Evolutionary conservation across 371 early-diverging fungal genomes (phyloP), one percentile per base, ranked within the genome.

Genomic region (Mucor lusitanicus): DNA sequence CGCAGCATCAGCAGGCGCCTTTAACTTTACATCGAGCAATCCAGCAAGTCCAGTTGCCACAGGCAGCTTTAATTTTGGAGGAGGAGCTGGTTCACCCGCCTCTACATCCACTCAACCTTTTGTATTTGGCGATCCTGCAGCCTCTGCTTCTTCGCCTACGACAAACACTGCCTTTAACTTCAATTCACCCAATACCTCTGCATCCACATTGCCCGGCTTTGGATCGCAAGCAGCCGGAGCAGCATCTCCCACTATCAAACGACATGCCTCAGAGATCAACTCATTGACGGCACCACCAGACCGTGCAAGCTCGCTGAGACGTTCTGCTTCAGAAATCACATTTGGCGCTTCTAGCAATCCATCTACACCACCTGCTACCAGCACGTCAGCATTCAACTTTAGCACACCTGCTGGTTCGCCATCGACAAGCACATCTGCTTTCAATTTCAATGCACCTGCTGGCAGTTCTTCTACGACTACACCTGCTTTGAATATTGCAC

Each of bases 41-140:
- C 64, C 64, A 19, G 30, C 46, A n/a, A 67, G 69, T 44, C 64
- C 69, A 23, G 60, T 7, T 33, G 30, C 69, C 21, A 35, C 61
- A 6, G 1, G 17, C 4, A 55, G 64, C 27, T 64, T 64, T 15
- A 63, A 59, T 23, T 37, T 69, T 54, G 59, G 59, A 33, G 33
- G 33, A 33, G 33, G 33, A 17, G 19, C 54, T 5, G 32, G 23
- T 9, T 21, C 59, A 6, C 60, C 33, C 32, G 23, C 23, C 23
- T 25, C 50, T 5, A 23, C 50, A 50, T 50, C 50, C 2, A 44
- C 55, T 30, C 42, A 53, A 12, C 39, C 66, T 5, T 67, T 61
- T 19, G 44, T 19, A 6, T 64, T 64, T 59, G 64, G 69, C 6
- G 48, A 46, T 3, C n/a, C 67, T 32, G 4, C 54, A 25, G 28